Evolutionary conservation across 257 asterid genomes (phyloP), one percentile per base, ranked within the genome.

Genomic region (Echium plantagineum): DNA sequence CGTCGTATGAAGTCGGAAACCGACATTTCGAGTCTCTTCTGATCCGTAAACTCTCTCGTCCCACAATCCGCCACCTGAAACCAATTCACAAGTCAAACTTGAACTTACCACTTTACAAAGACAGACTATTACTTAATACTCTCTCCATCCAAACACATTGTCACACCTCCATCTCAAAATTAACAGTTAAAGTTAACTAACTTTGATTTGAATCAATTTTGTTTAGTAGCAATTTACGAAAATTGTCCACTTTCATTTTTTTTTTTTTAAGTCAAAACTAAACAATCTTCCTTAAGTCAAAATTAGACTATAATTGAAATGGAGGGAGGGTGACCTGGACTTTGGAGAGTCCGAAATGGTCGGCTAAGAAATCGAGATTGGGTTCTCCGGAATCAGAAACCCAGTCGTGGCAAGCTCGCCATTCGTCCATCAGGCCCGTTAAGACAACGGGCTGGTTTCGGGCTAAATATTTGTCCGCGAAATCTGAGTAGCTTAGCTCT

Each of bases 61-160:
- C 74, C 86, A 74, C 98, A 89, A 71, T 93, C 96, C 49, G 97
- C 96, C 71, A 91, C 98, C 97, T 90, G 53, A 21, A 49, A 35
- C 51, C 52, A 22, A 22, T 49, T 5, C 52, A 59, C 26, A 52
- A 46, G 58, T 47, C 13, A 21, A 26, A 64, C 16, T 48, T 17
- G 48, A 19, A n/a, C n/a, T n/a, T n/a, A n/a, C n/a, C n/a, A n/a
- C n/a, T n/a, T n/a, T n/a, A n/a, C n/a, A n/a, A n/a, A n/a, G n/a
- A n/a, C n/a, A 24, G 3, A 3, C 7, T 16, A 55, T 26, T 28
- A 19, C 21, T 9, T 64, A 28, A 28, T 28, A 28, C 17, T 17
- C 3, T 3, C 10, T 8, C 13, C 1, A 32, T 5, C 38, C 9
- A 28, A 28, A n/a, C 18, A 15, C n/a, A 31, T 7, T 35, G 10